These are phyloP conservation scores for Erodium chrysanthum DNA, from an alignment of 441 rosid species.

Conservation along the genomic window DNA sequence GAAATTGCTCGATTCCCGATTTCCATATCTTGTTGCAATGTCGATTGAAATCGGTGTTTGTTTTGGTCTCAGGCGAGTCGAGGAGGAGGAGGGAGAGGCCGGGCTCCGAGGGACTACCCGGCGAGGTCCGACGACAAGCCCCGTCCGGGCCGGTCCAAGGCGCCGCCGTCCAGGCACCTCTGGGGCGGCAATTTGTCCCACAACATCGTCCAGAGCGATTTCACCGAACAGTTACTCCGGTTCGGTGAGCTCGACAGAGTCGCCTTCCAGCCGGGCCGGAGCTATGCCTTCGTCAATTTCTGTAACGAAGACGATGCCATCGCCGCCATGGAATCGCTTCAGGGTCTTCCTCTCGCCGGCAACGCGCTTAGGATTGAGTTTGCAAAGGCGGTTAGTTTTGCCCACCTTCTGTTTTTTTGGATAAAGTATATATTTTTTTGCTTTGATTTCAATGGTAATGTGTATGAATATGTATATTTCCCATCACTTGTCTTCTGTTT, in stretches of 20 bases:
- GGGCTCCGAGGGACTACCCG: slow-evolving; percentile 33
- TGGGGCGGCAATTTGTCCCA: slow-evolving; percentile 89
- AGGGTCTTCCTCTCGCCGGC: slow-evolving; percentile 70
- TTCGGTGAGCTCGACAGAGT: slow-evolving; percentile 76
- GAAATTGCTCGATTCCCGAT: background rate
- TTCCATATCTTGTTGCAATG: background rate
- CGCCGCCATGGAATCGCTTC: slow-evolving; percentile 59
- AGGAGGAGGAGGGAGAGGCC: slow-evolving; percentile 43
- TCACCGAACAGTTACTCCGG: slow-evolving; percentile 41
- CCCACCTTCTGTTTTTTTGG: slow-evolving; percentile 21
- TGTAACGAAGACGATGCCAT: slow-evolving; percentile 58
- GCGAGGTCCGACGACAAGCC: slow-evolving; percentile 29
- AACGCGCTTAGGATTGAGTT: slow-evolving; percentile 86
- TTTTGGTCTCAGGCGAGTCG: slow-evolving; percentile 28
- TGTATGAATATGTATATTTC: slow-evolving; percentile 13
- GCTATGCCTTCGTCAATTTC: slow-evolving; percentile 75
- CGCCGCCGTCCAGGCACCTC: slow-evolving; percentile 80
- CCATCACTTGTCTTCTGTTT: slow-evolving; percentile 7
- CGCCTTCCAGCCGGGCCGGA: slow-evolving; percentile 72
- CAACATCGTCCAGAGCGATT: slow-evolving; percentile 41
- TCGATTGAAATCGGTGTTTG: background rate
- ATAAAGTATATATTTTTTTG: slow-evolving; percentile 5
- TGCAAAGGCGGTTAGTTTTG: slow-evolving; percentile 96
- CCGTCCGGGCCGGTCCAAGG: slow-evolving; percentile 20
- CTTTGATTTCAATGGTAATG: slow-evolving; percentile 8